Evolutionary conservation across 192 early-diverging fungal genomes (phyloP).

Genomic region (Geosiphon pyriformis): DNA sequence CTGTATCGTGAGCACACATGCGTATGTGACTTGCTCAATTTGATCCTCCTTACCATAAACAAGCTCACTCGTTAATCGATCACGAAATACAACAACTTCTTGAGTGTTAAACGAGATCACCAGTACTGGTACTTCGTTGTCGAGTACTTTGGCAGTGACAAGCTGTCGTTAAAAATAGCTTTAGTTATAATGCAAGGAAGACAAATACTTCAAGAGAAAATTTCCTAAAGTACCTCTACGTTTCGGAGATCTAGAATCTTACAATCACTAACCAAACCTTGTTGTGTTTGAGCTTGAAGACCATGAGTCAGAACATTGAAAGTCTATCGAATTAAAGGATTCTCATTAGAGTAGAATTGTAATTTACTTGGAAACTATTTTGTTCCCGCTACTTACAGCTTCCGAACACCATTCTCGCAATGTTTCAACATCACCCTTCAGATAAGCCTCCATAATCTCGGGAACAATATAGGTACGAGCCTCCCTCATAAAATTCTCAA

Average conservation of each 20-base stretch:
- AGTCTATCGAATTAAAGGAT: slow-evolving; percentile 37
- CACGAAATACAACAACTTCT: slow-evolving; percentile 90
- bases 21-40: slow-evolving; percentile 84
- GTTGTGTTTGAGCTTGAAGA: slow-evolving; percentile 75
- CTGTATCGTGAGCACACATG: slow-evolving; percentile 85
- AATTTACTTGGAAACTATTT: neutral
- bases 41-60: slow-evolving; percentile 82
- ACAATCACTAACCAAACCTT: slow-evolving; percentile 90
- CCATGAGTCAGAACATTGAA: slow-evolving; percentile 79
- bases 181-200: neutral
- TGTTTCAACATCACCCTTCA: slow-evolving; percentile 77
- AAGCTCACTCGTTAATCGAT: slow-evolving; percentile 78
- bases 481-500: slow-evolving; percentile 87
- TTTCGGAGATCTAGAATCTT: slow-evolving; percentile 89
- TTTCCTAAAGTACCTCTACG: slow-evolving; percentile 55
- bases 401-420: slow-evolving; percentile 94
- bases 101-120: slow-evolving; percentile 88
- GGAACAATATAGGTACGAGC: slow-evolving; percentile 89
- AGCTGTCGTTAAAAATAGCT: slow-evolving; percentile 39
- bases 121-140: slow-evolving; percentile 90
- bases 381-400: slow-evolving; percentile 48
- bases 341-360: neutral
- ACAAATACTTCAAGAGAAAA: neutral
- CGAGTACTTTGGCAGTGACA: slow-evolving; percentile 81
- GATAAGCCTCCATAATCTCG: slow-evolving; percentile 92